These are phyloP conservation scores for Aspergillus bombycis DNA, from an alignment of 2,329 filamentous ascomycete genomes.

Conservation along the genomic window DNA sequence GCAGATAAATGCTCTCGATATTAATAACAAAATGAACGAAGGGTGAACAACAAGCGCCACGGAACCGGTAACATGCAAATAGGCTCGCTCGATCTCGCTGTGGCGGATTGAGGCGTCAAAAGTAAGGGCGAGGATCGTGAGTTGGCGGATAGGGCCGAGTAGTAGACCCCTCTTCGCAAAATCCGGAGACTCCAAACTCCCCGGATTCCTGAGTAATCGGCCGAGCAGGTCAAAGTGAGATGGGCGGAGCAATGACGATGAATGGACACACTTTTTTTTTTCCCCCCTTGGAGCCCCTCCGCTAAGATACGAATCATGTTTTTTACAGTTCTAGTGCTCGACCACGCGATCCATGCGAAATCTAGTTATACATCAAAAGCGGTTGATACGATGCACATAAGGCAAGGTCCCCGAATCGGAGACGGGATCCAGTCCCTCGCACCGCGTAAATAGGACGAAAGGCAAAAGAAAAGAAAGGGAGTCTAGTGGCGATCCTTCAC, in stretches of 20 bases:
- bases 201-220: constrained; percentile 24
- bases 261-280: background rate
- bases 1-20: background rate
- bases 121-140: background rate
- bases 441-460: background rate
- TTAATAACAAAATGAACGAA: background rate
- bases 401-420: background rate
- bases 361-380: background rate
- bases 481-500: background rate
- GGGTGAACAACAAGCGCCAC: background rate
- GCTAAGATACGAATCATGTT: background rate
- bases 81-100: background rate
- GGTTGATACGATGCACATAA: background rate
- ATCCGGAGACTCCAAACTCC: constrained; percentile 24
- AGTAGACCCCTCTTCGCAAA: constrained; percentile 1
- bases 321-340: background rate
- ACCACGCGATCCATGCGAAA: constrained; percentile 20
- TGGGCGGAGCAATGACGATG: constrained; percentile 13
- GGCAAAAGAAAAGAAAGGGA: background rate
- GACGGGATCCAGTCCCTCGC: background rate
- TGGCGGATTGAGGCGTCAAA: background rate
- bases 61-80: background rate
- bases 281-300: background rate
- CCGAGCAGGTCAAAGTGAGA: constrained; percentile 7
- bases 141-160: constrained; percentile 17